Conservation (phyloP, 163 green algal species). For the Volvox carteri region DNA sequence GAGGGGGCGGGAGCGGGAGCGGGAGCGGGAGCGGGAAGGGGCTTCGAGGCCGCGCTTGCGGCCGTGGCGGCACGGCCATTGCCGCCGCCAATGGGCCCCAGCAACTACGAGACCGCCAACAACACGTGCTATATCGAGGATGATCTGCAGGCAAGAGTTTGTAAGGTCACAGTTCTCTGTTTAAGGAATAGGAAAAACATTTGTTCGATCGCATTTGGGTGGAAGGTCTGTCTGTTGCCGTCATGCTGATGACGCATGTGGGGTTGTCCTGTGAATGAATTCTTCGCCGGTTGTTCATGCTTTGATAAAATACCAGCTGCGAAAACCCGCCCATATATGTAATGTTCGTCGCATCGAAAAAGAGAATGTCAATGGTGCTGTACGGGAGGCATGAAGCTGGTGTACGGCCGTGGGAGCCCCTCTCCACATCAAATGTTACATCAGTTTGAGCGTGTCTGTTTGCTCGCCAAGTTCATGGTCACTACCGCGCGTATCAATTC, state of each 20-base stretch:
- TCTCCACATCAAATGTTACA: too few species aligned
- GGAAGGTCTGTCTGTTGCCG: neutral
- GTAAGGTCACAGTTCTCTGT: neutral
- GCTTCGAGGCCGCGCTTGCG: neutral
- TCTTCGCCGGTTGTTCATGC: neutral
- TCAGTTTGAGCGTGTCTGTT: too few species aligned
- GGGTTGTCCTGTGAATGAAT: too few species aligned
- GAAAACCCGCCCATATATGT: neutral
- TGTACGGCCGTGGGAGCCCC: too few species aligned
- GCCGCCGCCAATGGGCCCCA: neutral
- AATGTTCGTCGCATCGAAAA: too few species aligned
- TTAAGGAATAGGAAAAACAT: neutral
- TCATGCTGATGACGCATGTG: too few species aligned
- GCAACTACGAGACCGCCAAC: constrained; percentile 21
- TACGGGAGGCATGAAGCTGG: too few species aligned
- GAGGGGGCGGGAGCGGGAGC: too few species aligned
- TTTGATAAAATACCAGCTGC: neutral
- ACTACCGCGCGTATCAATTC: too few species aligned
- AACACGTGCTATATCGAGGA: constrained; percentile 30
- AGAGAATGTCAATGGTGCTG: too few species aligned
- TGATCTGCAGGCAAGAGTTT: neutral
- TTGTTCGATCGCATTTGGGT: neutral
- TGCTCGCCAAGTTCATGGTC: too few species aligned
- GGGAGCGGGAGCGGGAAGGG: neutral
- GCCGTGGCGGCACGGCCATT: neutral